A percentile compares a stretch with the other conserved stretches of the same genome.
These are phyloP conservation scores for Daldinia concentrica DNA, from an alignment of 495 filamentous ascomycete genomes.

Conservation along the genomic window DNA sequence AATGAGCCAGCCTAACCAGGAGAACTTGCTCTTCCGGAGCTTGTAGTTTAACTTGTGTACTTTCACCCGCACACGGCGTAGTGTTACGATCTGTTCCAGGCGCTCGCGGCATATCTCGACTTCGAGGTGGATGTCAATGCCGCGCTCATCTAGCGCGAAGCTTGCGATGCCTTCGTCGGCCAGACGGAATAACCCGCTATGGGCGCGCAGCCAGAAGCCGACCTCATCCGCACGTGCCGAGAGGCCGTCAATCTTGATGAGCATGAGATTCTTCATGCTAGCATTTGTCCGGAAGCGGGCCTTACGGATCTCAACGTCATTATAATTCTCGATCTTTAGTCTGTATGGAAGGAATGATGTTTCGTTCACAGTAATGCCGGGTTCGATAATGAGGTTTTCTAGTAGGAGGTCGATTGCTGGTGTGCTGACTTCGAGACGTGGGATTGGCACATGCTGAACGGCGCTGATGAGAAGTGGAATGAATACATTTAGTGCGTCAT, in stretches of 20 bases:
- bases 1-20: constrained; percentile 79
- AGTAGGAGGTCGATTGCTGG: constrained; percentile 86
- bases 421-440: constrained; percentile 82
- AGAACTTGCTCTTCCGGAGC: constrained; percentile 77
- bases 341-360: constrained; percentile 90
- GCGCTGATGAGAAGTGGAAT: constrained; percentile 78
- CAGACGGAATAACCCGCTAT: constrained; percentile 72
- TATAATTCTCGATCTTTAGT: constrained; percentile 81
- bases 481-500: constrained; percentile 79
- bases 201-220: constrained; percentile 76
- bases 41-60: constrained; percentile 89
- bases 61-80: constrained; percentile 76
- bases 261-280: constrained; percentile 72
- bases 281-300: constrained; percentile 75
- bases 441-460: constrained; percentile 88
- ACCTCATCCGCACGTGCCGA: constrained; percentile 84
- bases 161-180: constrained; percentile 84
- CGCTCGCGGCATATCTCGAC: constrained; percentile 78
- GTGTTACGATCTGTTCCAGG: constrained; percentile 81
- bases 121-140: constrained; percentile 85
- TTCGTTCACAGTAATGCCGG: constrained; percentile 82
- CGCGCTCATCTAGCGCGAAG: constrained; percentile 83
- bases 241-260: constrained; percentile 79
- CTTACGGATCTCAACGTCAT: constrained; percentile 86
- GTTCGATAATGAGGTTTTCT: constrained; percentile 91